Evolutionary conservation across 2,329 filamentous ascomycete genomes (phyloP), one percentile per base, ranked within the genome.

Genomic region (Aspergillus spinulosporus): DNA sequence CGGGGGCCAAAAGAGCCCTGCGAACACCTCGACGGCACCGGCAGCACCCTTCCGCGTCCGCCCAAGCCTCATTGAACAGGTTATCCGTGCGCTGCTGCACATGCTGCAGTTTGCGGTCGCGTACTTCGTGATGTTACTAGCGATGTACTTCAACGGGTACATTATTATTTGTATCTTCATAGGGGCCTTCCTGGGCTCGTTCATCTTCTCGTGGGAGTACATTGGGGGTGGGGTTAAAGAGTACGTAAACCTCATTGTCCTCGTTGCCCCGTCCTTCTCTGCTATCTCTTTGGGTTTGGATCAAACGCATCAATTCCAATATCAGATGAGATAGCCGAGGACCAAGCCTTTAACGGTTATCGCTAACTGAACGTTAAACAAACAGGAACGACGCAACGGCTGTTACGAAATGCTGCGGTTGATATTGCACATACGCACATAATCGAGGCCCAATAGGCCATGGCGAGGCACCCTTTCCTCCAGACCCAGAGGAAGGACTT

Each of bases 151-250:
- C 71, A 86, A 86, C 57, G 82, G 86, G 7, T 94, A 90, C 72
- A 81, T 94, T 61, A 89, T 94, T 70, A 87, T 93, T 57, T 90
- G 85, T 63, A 90, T 94, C 70, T 84, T 93, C 60, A 82, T 93
- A 54, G 90, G 90, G 1, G 84, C 88, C 0, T 90, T 84, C 61
- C 55, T 92, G 4, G 90, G 90, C 12, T 80, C 82, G 9, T 90
- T 92, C 61, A 67, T 89, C 57, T 93, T 90, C 69, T 83, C 85
- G 31, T 92, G 88, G 88, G 87, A 89, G 54, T 58, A 64, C 3
- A 43, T 64, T 14, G 50, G 49, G 9, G 40, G 34, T 31, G 50
- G 34, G 8, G n/a, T 11, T 11, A 34, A 57, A 15, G 59, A 56
- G 67, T 70, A 58, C 48, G 62, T 29, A 15, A 12, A 5, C 7